Percentiles rank a stretch among this genome's conserved stretches.
Conservation (phyloP, 2,329 filamentous ascomycete genomes). For the Penicillium sp. region DNA sequence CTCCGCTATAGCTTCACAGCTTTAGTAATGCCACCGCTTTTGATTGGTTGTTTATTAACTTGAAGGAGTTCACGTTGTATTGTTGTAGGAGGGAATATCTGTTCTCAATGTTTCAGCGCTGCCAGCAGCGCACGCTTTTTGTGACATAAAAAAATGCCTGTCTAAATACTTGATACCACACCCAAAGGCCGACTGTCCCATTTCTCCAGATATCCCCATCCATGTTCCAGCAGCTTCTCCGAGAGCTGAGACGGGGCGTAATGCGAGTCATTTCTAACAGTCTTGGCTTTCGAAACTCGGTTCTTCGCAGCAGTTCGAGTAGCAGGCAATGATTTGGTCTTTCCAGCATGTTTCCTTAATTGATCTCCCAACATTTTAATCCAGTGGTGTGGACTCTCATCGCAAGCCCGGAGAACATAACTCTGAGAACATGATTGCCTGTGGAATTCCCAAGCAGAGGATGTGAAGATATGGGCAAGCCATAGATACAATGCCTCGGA, state of each 20-base stretch:
- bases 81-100: not conserved
- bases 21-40: conserved; percentile 13
- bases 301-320: not conserved
- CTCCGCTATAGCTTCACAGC: not conserved
- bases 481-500: conserved; percentile 50
- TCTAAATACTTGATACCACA: conserved; percentile 24
- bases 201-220: conserved; percentile 31
- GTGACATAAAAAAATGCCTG: not conserved
- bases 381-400: conserved; percentile 36
- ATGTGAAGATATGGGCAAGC: conserved; percentile 50
- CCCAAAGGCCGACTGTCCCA: conserved; percentile 39
- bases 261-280: conserved; percentile 3
- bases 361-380: conserved; percentile 22
- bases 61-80: not conserved
- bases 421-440: conserved; percentile 30
- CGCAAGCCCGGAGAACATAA: conserved; percentile 37
- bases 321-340: not conserved
- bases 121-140: conserved; percentile 22
- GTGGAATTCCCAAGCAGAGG: conserved; percentile 37
- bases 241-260: conserved; percentile 13
- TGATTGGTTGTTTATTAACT: conserved; percentile 6
- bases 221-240: conserved; percentile 25
- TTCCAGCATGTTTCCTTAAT: conserved; percentile 15
- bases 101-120: conserved; percentile 3
- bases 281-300: not conserved